Conservation (phyloP, 2,329 filamentous ascomycete species). For the Botrytis paeoniae region DNA sequence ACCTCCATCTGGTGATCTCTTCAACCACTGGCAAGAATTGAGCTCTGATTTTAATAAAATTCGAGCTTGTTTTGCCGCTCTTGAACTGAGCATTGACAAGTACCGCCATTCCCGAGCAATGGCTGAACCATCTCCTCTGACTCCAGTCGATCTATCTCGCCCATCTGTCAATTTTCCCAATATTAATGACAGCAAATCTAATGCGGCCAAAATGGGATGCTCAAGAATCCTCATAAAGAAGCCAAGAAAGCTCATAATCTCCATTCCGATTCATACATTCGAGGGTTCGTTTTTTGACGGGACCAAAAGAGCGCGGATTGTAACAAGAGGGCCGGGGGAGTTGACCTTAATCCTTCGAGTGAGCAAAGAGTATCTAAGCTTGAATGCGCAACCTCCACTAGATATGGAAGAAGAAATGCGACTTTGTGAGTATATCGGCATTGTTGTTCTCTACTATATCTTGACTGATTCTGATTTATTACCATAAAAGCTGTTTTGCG, state of each 20-base stretch:
- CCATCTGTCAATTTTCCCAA: background rate
- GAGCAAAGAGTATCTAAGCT: background rate
- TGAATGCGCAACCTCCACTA: background rate
- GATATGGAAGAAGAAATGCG: constrained; percentile 6
- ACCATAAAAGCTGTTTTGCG: background rate
- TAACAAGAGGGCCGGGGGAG: background rate
- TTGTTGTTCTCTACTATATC: background rate
- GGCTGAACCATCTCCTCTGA: background rate
- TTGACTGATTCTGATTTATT: no score
- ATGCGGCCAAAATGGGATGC: background rate
- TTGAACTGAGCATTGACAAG: background rate
- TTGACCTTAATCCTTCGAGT: background rate
- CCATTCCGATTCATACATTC: background rate
- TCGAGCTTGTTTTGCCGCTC: background rate
- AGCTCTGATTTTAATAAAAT: background rate
- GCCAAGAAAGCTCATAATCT: background rate
- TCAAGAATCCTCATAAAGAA: background rate
- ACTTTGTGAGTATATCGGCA: background rate
- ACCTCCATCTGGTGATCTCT: background rate
- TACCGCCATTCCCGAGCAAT: background rate
- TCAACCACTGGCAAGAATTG: background rate
- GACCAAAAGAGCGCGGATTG: background rate
- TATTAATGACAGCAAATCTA: background rate
- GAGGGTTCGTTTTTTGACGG: background rate
- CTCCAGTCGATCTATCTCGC: background rate